Conservation (phyloP, 2,329 filamentous ascomycete species). For the Immersiporthe knoxdaviesiana region DNA sequence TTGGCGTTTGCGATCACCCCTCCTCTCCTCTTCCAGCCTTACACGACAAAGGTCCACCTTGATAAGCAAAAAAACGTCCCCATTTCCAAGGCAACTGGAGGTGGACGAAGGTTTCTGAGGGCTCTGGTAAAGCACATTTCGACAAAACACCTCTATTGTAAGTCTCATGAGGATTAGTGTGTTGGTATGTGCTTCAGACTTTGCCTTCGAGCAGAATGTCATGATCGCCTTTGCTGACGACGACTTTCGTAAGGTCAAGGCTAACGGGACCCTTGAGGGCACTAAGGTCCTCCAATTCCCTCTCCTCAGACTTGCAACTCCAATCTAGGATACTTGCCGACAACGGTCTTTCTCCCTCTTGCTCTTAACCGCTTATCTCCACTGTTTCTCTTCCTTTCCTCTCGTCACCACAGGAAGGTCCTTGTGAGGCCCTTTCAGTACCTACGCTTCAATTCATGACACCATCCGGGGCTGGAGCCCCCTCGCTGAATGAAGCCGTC, state of each 20-base stretch:
- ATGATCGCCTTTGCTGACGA: neutral
- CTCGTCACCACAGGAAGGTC: neutral
- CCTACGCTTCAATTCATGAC: neutral
- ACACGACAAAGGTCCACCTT: slow-evolving; percentile 4
- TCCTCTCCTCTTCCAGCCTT: neutral
- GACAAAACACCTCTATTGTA: neutral
- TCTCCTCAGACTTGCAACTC: neutral
- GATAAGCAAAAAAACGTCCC: neutral
- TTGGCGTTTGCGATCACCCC: neutral
- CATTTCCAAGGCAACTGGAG: neutral
- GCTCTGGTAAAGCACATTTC: neutral
- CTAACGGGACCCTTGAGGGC: neutral
- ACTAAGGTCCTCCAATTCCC: neutral
- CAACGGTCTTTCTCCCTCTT: neutral
- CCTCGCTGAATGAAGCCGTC: neutral
- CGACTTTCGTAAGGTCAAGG: neutral
- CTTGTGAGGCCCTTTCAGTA: neutral
- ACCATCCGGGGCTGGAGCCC: neutral
- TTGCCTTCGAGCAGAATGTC: neutral
- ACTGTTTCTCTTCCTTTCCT: neutral
- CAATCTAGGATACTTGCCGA: neutral
- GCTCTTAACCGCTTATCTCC: neutral
- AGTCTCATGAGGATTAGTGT: neutral
- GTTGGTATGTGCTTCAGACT: neutral
- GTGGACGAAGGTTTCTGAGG: neutral